Base-by-base conservation (phyloP, 805 yeast genomes). In the Cephaloascus fragrans region DNA sequence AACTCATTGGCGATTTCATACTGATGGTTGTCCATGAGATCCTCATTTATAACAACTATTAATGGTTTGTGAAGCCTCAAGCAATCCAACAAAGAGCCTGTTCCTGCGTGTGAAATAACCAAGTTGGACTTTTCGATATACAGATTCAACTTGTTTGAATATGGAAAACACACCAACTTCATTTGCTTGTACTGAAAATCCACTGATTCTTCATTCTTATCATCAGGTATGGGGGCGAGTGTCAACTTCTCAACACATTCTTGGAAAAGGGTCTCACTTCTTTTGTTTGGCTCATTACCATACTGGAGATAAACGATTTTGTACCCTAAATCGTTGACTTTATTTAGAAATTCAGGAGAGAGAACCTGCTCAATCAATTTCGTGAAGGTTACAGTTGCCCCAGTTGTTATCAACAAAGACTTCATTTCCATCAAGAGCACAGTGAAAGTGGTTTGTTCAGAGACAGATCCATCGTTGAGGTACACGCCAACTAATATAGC, bases 11-110 rank as follows among this genome's bases (percentile, higher is more conserved):
- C 93, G 5, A 85, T 78, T 44, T 89, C 90, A 15, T 59, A 45
- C 55, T 89, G 96, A 55, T 89, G 97, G 53, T 88, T 85, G 53
- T 85, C 85, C 85, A 86, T 83, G n/a, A 93, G 68, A 4, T 56
- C 47, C 9, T 71, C 69, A 55, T 90, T 90, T 6, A 79, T 73
- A 20, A 87, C 81, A 4, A 83, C 88, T 1, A 89, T 61, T 40
- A 87, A 59, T 18, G 71, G 75, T 51, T 75, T 80, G 1, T 58
- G 39, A 20, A 51, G 51, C 18, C 93, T 66, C 29, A 87, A 57
- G 0, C 84, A 70, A 50, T 90, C 98, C 19, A 93, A 56, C 5
- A 90, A 83, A 0, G 96, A 85, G 2, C 98, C 98, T 0, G 97
- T 86, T 1, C 83, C 83, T 0, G 95, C 97, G 55, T 93, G 97